Percentiles rank a stretch among this genome's conserved stretches.
Conservation (phyloP, 2,329 filamentous ascomycete genomes). For the Fusarium torulosum region DNA sequence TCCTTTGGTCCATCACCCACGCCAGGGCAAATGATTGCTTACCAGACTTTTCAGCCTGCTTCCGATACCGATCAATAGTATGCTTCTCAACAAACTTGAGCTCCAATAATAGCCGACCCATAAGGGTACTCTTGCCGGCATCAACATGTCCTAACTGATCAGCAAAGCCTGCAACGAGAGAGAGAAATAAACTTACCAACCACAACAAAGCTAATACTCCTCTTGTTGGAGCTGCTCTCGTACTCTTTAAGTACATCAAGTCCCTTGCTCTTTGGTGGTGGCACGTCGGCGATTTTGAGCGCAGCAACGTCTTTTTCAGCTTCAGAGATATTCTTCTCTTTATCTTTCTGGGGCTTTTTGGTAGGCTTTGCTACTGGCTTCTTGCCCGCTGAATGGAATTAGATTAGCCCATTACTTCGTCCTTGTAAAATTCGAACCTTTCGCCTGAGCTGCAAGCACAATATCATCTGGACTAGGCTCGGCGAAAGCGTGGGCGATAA, state of each 20-base stretch:
- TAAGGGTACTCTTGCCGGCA: slow-evolving; percentile 96
- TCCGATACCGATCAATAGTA: slow-evolving; percentile 87
- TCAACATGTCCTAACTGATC: slow-evolving; percentile 84
- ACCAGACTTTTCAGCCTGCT: slow-evolving; percentile 90
- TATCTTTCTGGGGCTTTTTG: slow-evolving; percentile 59
- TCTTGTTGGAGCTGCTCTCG: slow-evolving; percentile 80
- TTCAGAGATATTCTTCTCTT: slow-evolving; percentile 51
- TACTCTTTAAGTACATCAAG: slow-evolving; percentile 87
- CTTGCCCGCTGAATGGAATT: slow-evolving; percentile 66
- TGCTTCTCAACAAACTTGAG: slow-evolving; percentile 88
- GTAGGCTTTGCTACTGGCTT: slow-evolving; percentile 58
- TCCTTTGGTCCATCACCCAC: slow-evolving; percentile 94
- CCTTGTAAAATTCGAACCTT: slow-evolving; percentile 78
- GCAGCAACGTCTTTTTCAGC: slow-evolving; percentile 49
- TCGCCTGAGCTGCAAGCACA: slow-evolving; percentile 86
- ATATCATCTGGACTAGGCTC: slow-evolving; percentile 92
- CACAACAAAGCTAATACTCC: slow-evolving; percentile 89
- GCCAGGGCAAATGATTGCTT: slow-evolving; percentile 97
- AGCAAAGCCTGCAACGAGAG: slow-evolving; percentile 3
- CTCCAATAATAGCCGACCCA: slow-evolving; percentile 93
- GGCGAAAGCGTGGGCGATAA: slow-evolving; percentile 75
- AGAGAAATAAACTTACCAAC: slow-evolving; percentile 72
- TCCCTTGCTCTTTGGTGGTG: slow-evolving; percentile 78
- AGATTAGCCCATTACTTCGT: slow-evolving; percentile 65
- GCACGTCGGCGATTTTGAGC: slow-evolving; percentile 63